Base-by-base conservation (phyloP, 805 yeast genomes). In the Yamadazyma olivae region DNA sequence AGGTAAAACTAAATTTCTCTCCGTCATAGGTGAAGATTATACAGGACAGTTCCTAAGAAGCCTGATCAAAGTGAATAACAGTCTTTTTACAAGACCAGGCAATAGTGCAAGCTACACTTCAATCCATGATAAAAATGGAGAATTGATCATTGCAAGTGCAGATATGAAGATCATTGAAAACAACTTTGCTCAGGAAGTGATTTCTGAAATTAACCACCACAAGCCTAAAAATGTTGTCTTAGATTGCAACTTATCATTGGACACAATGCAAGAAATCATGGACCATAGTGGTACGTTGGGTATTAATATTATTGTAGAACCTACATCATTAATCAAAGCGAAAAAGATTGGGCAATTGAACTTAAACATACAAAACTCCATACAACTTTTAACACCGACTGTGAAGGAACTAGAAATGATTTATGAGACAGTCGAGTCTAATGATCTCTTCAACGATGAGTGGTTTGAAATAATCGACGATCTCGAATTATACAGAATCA, bases 401-500 rank as follows among this genome's bases (percentile, higher is more conserved):
- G 51, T 68, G 1, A 56, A 62, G 7, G 96, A 88, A 53, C 65
- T 89, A 3, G 56, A 58, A 4, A 51, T 76, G 1, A 70, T 89
- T 25, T 75, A 73, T 54, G 64, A 64, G 5, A 54, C 77, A 6
- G 76, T 85, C 47, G 48, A 54, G 4, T 59, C 52, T 5, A 39
- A 50, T 1, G 70, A 58, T 3, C 48, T 53, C 24, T 73, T 75
- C 43, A 62, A 64, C 68, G 81, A 79, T 42, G 45, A 56, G 3
- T 89, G 96, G 96, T 88, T 88, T 56, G 82, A 84, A 1, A 63
- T 78, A 1, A 55, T 88, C 10, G 95, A 87, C 47, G 50, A 72
- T 1, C 56, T 85, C 17, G 49, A 48, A 1, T 67, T 80, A 40
- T 28, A 38, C 29, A 25, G 15, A 13, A 13, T 39, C 5, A 58